Evolutionary conservation across 2,329 filamentous ascomycete species (phyloP), one percentile per base, ranked within the genome.

Genomic region (Cladosporium austrohemisphaericum): DNA sequence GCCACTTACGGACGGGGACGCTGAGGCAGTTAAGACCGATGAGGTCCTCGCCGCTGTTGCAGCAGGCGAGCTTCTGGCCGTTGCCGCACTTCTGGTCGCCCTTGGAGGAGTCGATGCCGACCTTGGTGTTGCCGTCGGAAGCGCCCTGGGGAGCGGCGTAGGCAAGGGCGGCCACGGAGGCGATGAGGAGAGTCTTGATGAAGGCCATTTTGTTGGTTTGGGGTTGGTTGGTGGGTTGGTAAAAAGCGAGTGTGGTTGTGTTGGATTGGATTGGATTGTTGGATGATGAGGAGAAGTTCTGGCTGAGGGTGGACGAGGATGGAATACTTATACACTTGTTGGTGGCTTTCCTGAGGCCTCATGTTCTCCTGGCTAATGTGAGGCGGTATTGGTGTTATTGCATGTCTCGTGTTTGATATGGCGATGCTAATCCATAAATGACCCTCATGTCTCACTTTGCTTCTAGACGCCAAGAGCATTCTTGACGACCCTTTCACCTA

Each of bases 61-160:
- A 45, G 41, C 41, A 45, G 41, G 41, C 41, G 20, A 45, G 3
- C 41, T 45, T 45, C 41, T 45, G 41, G 41, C 41, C 41, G 41
- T 45, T 45, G 41, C 41, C 41, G 41, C 41, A 45, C n/a, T 18
- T 19, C 2, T 9, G 9, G 41, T 25, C 14, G 20, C 7, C 11
- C 29, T 25, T 31, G 28, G 28, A 6, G 29, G 20, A 5, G 41
- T 25, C 29, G 41, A 45, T 14, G 8, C 19, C 19, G 41, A 45
- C 31, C 41, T 45, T 18, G n/a, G 20, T 28, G 29, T 33, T 33
- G 4, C 26, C 18, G 41, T 45, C 41, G 13, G 41, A 35, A n/a
- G 29, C 41, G 20, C 41, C 41, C 29, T 33, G 29, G 38, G 22
- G 20, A 40, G 36, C 36, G n/a, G 38, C 38, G 41, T 35, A 16